Conservation (phyloP, 495 filamentous ascomycete genomes). For the Cairneyella variabilis region DNA sequence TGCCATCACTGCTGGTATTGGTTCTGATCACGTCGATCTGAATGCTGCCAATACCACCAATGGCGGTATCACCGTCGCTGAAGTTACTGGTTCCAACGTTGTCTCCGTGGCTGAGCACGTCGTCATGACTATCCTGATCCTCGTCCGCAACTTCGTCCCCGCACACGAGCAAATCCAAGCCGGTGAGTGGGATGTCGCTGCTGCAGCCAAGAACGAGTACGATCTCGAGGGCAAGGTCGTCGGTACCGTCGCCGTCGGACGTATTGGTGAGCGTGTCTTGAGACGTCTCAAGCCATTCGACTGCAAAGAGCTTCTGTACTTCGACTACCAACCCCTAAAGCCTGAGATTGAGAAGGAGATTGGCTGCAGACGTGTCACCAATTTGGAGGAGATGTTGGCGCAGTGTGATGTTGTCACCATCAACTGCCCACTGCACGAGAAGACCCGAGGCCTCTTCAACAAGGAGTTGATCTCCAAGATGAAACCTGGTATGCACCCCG, state of each 20-base stretch:
- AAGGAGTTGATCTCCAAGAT: slow-evolving; percentile 99
- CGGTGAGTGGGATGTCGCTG: slow-evolving; percentile 95
- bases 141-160: slow-evolving; percentile 97
- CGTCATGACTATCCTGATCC: slow-evolving; percentile 94
- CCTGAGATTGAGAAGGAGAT: slow-evolving; percentile 93
- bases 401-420: slow-evolving; percentile 99
- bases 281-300: slow-evolving; percentile 93
- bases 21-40: slow-evolving; percentile 96
- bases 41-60: slow-evolving; percentile 98
- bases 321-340: slow-evolving; percentile 92
- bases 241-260: slow-evolving; percentile 94
- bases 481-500: slow-evolving; percentile 59
- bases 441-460: slow-evolving; percentile 94
- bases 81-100: slow-evolving; percentile 88
- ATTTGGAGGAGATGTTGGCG: slow-evolving; percentile 87
- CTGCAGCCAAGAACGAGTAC: slow-evolving; percentile 94
- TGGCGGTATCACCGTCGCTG: slow-evolving; percentile 93
- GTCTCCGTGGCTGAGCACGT: slow-evolving; percentile 93
- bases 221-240: slow-evolving; percentile 97
- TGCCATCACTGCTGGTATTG: slow-evolving; percentile 94
- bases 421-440: slow-evolving; percentile 98
- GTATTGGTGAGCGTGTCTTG: slow-evolving; percentile 97
- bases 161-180: slow-evolving; percentile 88
- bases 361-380: slow-evolving; percentile 82
- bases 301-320: slow-evolving; percentile 99